Conservation (phyloP, 371 early-diverging fungal species). For the Mortierella sp. region DNA sequence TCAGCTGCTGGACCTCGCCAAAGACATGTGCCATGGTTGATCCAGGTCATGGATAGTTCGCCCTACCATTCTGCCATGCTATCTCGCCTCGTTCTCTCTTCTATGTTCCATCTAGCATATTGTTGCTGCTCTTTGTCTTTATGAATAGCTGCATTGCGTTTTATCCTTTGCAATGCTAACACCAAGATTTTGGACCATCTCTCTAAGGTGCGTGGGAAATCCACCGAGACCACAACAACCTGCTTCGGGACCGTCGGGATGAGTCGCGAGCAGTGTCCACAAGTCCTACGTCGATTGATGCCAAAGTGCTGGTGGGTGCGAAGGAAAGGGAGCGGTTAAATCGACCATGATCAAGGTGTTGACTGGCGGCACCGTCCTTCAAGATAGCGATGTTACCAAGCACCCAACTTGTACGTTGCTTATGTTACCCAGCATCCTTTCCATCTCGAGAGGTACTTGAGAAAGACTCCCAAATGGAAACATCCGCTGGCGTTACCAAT, state of each 20-base stretch:
- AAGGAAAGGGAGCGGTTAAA: slow-evolving; percentile 90
- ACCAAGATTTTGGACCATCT: neutral
- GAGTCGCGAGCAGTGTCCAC: slow-evolving; percentile 49
- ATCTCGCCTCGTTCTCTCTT: neutral
- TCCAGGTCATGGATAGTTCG: too few species aligned
- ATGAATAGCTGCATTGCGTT: neutral
- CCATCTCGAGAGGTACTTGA: slow-evolving; percentile 80
- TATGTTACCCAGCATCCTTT: slow-evolving; percentile 87
- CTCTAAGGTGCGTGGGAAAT: slow-evolving; percentile 34
- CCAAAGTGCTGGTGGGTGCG: slow-evolving; percentile 82
- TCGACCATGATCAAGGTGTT: slow-evolving; percentile 87
- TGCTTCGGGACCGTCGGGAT: slow-evolving; percentile 62
- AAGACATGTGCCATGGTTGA: slow-evolving; percentile 35
- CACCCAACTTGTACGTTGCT: slow-evolving; percentile 78
- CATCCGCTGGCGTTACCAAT: slow-evolving; percentile 77
- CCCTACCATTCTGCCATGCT: too few species aligned
- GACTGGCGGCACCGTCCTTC: slow-evolving; percentile 77
- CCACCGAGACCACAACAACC: slow-evolving; percentile 43
- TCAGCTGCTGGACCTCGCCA: slow-evolving; percentile 55
- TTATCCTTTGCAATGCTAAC: neutral
- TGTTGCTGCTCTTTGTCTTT: neutral
- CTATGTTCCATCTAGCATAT: neutral
- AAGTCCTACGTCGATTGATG: slow-evolving; percentile 60
- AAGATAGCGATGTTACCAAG: slow-evolving; percentile 74
- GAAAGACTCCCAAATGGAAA: slow-evolving; percentile 74